Base-by-base conservation (phyloP, 2,329 filamentous ascomycete species). In the Cryphonectria nitschkei region DNA sequence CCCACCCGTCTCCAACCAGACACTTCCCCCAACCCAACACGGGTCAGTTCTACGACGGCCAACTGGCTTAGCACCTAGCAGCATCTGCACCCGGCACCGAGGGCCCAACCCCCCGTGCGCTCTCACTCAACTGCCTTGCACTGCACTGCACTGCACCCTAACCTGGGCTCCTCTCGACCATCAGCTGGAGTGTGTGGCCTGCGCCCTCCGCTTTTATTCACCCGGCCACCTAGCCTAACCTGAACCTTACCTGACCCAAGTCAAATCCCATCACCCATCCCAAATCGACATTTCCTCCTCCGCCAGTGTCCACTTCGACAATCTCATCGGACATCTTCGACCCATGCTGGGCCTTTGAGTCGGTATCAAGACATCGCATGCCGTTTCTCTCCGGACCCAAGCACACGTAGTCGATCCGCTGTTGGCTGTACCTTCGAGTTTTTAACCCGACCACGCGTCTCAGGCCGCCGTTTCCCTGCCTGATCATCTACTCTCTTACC, bases 171-270 rank as follows among this genome's bases (percentile, higher is more conserved):
- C 43, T 52, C 63, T 65, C 63, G 13, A 65, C 63, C 39, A 52
- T 32, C 43, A 32, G 5, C 41, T 26, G 2, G 22, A 64, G 37
- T 41, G 60, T 19, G 60, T 64, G 61, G 22, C 61, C 19, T 26
- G 61, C 61, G 22, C 39, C 61, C 61, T 64, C 22, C 61, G 61
- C 61, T 64, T 64, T 64, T 39, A 64, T 64, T 64, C 61, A 39
- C 61, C 26, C 61, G 61, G 13, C 63, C 50, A 16, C 41, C 43
- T 41, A 52, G 50, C 63, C 63, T 65, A 52, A 65, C 63, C 61
- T 43, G 50, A 65, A 65, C 63, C 63, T 52, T 34, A 65, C 63
- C 43, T 34, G 62, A 64, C 29, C 43, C 26, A 41, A 46, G 37
- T 29, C 61, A 22, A 13, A 64, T 62, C 39, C 37, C 54, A 58